A percentile compares a stretch with the other conserved stretches of the same genome.
Conservation (phyloP, 176 grass and related monocot genomes). For the Triticum monococcum region DNA sequence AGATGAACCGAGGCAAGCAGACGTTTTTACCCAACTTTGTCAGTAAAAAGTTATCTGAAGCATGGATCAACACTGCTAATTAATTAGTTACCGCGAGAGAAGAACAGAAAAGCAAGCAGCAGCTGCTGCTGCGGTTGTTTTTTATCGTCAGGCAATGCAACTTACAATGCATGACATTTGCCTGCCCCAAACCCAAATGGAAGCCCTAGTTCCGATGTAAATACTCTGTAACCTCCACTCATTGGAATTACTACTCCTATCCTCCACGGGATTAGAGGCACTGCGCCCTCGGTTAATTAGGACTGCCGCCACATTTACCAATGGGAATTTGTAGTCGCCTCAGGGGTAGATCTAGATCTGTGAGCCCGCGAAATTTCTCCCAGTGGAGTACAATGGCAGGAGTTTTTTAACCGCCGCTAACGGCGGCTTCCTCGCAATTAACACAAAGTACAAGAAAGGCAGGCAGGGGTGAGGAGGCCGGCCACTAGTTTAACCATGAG, state of each 20-base stretch:
- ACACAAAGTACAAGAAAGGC: slow-evolving; percentile 49
- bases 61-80: slow-evolving; percentile 12
- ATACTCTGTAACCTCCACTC: slow-evolving; percentile 57
- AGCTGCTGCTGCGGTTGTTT: background rate
- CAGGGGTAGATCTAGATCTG: slow-evolving; percentile 63
- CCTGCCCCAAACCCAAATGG: slow-evolving; percentile 38
- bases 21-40: slow-evolving; percentile 31
- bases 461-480: background rate
- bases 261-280: slow-evolving; percentile 58
- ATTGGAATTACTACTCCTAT: slow-evolving; percentile 38
- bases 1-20: slow-evolving; percentile 24
- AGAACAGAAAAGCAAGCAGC: slow-evolving; percentile 16
- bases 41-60: slow-evolving; percentile 33
- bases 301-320: slow-evolving; percentile 51
- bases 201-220: slow-evolving; percentile 66
- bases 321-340: slow-evolving; percentile 48
- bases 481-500: slow-evolving; percentile 24
- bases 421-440: slow-evolving; percentile 50
- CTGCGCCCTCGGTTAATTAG: slow-evolving; percentile 46
- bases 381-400: background rate
- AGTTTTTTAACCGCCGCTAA: slow-evolving; percentile 31
- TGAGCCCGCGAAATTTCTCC: slow-evolving; percentile 37
- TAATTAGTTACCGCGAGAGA: background rate
- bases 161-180: slow-evolving; percentile 34
- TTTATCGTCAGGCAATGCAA: slow-evolving; percentile 14